Conservation (phyloP, 345 rosid species). For the Zanthoxylum bungeanum region DNA sequence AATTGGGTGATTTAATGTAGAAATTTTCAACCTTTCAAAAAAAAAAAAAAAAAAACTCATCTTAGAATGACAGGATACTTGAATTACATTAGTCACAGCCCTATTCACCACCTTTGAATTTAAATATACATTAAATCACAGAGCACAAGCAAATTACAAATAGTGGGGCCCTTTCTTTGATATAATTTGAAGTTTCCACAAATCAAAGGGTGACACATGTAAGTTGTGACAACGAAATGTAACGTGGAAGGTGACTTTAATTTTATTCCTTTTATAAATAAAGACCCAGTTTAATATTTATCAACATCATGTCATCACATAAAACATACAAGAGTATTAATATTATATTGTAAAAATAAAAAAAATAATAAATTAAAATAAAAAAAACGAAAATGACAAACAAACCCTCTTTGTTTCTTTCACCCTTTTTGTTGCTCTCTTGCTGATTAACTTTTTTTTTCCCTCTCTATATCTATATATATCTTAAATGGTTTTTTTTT, state of each 20-base stretch:
- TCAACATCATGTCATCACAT: conserved; percentile 31
- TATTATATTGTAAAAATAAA: neutral
- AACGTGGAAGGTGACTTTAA: conserved; percentile 33
- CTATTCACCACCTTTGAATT: neutral
- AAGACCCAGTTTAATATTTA: conserved; percentile 13
- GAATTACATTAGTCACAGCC: neutral
- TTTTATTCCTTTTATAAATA: neutral
- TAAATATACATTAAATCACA: conserved; percentile 2
- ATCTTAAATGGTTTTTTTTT: neutral
- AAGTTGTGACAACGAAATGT: conserved; percentile 41
- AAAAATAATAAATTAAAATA: neutral
- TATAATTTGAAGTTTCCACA: conserved; percentile 8
- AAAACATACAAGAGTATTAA: neutral
- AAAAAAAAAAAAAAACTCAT: too few relatives aligned
- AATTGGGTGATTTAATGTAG: too few relatives aligned
- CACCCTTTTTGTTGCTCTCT: neutral
- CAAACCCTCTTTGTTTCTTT: conserved; percentile 21
- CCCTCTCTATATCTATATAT: neutral
- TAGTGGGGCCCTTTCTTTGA: conserved; percentile 34
- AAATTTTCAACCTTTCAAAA: too few relatives aligned
- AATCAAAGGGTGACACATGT: conserved; percentile 34
- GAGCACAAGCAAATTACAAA: neutral
- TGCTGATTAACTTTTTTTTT: neutral
- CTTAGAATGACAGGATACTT: neutral
- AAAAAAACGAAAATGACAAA: neutral